Base-by-base conservation (phyloP, 495 filamentous ascomycete species). In the Daldinia bambusicola region DNA sequence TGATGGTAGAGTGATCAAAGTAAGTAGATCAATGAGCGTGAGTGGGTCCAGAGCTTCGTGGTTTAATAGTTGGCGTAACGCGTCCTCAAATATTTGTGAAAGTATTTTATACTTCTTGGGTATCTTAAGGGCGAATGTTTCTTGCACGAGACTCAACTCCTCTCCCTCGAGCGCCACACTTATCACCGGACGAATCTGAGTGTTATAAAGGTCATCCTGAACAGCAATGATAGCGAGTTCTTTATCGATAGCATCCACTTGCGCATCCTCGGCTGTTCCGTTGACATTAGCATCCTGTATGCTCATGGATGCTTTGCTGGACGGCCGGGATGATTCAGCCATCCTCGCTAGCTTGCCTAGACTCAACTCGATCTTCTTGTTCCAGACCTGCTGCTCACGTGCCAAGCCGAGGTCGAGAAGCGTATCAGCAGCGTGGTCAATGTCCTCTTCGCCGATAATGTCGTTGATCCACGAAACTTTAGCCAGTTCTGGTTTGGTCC, bases 401-500 rank as follows among this genome's bases (percentile, higher is more conserved):
- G 82, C 80, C 37, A 88, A 78, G 9, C 91, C 93, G 4, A 92
- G 79, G 9, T 85, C 78, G 31, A 90, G 79, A 31, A 99, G 84
- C 0, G 85, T 89, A 32, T 86, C 78, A 9, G 89, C 89, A 13
- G 95, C 94, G 63, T 83, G 83, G 36, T 85, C 81, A 69, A 91
- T 95, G 58, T 95, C 87, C 60, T 89, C 83, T 75, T 93, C 90
- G 20, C 87, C 83, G 57, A 86, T 80, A 18, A 97, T 87, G 73
- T 97, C 94, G 78, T 98, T 95, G 79, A 99, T 95, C 95, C 95
- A 99, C 41, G 90, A 85, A n/a, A 98, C 78, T 71, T 91, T 92
- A 41, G 89, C 87, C 51, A 92, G 89, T 68, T 87, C 80, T 9
- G 88, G 86, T 69, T 89, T 84, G 31, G 84, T 87, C 34, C 91